Evolutionary conservation across 768 basidiomycete genomes (phyloP), one percentile per base, ranked within the genome.

Genomic region (Asterophora lycoperdoides): DNA sequence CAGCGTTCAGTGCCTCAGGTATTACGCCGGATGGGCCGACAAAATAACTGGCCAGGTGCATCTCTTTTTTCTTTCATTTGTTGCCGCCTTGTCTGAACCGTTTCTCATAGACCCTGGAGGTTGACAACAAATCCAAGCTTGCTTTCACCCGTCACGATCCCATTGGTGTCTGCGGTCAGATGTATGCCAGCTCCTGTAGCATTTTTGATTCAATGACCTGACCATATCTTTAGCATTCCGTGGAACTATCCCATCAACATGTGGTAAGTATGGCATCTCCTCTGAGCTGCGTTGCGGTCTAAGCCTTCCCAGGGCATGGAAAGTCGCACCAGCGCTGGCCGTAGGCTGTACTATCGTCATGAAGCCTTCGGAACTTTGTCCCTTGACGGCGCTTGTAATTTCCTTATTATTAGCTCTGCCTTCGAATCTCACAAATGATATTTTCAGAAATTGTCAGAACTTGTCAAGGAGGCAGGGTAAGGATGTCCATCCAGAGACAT

Each of bases 11-110:
- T 90, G 88, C 60, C 68, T 92, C 44, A 77, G 90, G 42, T 96
- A 97, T 69, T 96, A 93, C 62, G 94, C 92, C 33, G 94, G 94
- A 18, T 94, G 89, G 88, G 90, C 91, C 8, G 94, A 97, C 72
- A 98, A 97, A 71, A 84, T 96, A 43, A 69, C 76, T 19, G 95
- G 96, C 17, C 83, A 94, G 79, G 86, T 85, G 54, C 56, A 68
- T 66, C n/a, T 46, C 8, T 37, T 18, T 28, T 41, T 14, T 32
- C 8, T 46, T 13, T 18, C 17, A 42, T 41, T 34, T 37, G 15
- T n/a, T 20, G 8, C 23, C 42, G 28, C 43, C 32, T 32, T 38
- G 28, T 26, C 48, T 39, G 40, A 48, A 44, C 36, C 38, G 35
- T 41, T 51, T 26, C 9, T 44, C 19, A 17, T 60, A 89, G 83